Conservation (phyloP, 1,284 basidiomycete species). For the Ceratobasidium sp. region DNA sequence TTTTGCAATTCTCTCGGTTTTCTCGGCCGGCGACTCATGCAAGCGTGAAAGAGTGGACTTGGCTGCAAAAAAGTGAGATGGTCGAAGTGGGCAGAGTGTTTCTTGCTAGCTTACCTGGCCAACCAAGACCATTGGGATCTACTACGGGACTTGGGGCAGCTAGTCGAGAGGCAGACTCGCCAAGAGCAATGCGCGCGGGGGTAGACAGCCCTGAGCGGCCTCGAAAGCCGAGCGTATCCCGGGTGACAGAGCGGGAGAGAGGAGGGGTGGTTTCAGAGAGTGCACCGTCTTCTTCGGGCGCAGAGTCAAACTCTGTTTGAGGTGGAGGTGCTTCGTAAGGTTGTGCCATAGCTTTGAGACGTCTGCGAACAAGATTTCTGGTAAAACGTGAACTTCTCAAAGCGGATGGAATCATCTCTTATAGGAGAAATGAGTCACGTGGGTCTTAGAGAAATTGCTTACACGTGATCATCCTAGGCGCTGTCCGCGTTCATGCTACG, state of each 20-base stretch:
- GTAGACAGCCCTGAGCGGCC: conserved; percentile 35
- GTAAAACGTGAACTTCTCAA: conserved; percentile 26
- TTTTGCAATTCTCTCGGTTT: conserved; percentile 75
- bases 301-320: conserved; percentile 29
- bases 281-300: conserved; percentile 19
- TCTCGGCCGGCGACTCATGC: conserved; percentile 80
- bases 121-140: conserved; percentile 89
- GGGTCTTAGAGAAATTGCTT: background rate
- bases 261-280: conserved; percentile 1
- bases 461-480: conserved; percentile 9
- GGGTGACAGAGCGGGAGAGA: background rate
- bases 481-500: conserved; percentile 35
- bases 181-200: conserved; percentile 24
- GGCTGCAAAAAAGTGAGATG: conserved; percentile 61
- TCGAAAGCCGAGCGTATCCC: conserved; percentile 4
- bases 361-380: conserved; percentile 4
- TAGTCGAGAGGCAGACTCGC: conserved; percentile 33
- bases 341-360: background rate
- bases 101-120: conserved; percentile 77
- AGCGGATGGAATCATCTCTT: conserved; percentile 28
- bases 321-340: background rate
- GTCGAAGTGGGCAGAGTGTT: conserved; percentile 1
- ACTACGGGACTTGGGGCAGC: conserved; percentile 63
- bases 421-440: conserved; percentile 22
- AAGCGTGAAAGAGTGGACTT: conserved; percentile 90